Percentiles rank a stretch among this genome's conserved stretches.
phyloP scores from a whole-genome alignment of 2,329 filamentous ascomycete species.

The Trichoderma sp. region DNA sequence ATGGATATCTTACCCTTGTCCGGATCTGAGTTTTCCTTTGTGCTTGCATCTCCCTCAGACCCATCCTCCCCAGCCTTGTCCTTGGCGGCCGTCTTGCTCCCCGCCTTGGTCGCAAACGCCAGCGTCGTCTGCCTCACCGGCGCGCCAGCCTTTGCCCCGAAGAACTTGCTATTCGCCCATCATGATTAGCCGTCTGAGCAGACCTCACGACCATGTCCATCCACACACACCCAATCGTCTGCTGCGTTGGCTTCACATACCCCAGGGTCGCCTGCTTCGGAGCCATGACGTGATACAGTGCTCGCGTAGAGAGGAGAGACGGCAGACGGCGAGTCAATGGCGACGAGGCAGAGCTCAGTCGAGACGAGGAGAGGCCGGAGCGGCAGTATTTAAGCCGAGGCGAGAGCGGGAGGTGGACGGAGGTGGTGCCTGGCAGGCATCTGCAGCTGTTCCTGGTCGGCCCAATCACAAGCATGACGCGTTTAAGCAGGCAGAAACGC shows the following conservation, averaged over 20 bases:
- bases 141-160: constrained; percentile 60
- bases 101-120: constrained; percentile 67
- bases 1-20: constrained; percentile 41
- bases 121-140: constrained; percentile 77
- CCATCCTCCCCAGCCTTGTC: constrained; percentile 35
- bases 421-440: constrained; percentile 17
- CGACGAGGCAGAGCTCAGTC: constrained; percentile 28
- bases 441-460: constrained; percentile 5
- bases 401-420: constrained; percentile 28
- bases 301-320: constrained; percentile 18
- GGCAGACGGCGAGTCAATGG: constrained; percentile 25
- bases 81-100: constrained; percentile 42
- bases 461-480: constrained; percentile 40
- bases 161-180: constrained; percentile 71
- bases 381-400: constrained; percentile 14
- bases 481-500: constrained; percentile 44
- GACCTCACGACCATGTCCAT: neutral
- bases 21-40: constrained; percentile 45
- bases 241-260: constrained; percentile 79
- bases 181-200: constrained; percentile 13
- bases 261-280: constrained; percentile 80
- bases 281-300: constrained; percentile 48
- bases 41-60: constrained; percentile 33
- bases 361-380: constrained; percentile 29
- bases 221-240: constrained; percentile 65